Evolutionary conservation across 1,284 basidiomycete species (phyloP).

Genomic region (Bondarzewia mesenterica): DNA sequence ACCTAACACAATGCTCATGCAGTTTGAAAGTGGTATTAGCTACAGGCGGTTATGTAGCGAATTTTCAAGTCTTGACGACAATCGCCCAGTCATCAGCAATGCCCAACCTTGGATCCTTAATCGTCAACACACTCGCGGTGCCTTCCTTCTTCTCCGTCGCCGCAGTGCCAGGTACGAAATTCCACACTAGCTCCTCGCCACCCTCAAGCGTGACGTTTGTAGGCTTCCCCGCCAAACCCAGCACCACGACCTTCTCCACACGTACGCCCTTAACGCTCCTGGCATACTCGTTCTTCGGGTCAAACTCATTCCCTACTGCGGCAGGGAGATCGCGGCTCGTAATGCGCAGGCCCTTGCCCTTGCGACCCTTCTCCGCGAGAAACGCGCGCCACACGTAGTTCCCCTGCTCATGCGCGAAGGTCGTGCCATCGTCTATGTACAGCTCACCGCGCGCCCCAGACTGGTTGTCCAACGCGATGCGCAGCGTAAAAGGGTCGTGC

Average conservation of each 20-base stretch:
- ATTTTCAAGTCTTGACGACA: conserved; percentile 20
- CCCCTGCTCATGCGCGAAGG: conserved; percentile 72
- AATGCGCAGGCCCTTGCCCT: conserved; percentile 37
- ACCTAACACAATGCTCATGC: not conserved
- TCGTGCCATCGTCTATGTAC: conserved; percentile 93
- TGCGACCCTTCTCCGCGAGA: conserved; percentile 39
- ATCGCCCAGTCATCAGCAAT: conserved; percentile 71
- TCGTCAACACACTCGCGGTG: conserved; percentile 51
- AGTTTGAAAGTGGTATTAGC: not conserved
- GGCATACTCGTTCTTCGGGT: conserved; percentile 61
- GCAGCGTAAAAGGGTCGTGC: conserved; percentile 89
- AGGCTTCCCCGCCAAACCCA: conserved; percentile 66
- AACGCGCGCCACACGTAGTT: conserved; percentile 81
- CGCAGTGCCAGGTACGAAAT: conserved; percentile 42
- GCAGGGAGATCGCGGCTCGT: conserved; percentile 48
- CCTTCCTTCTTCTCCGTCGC: conserved; percentile 49
- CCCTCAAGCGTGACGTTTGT: conserved; percentile 48
- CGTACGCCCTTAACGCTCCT: conserved; percentile 58
- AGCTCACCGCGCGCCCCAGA: conserved; percentile 74
- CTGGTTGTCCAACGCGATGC: conserved; percentile 68
- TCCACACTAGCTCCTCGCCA: conserved; percentile 48
- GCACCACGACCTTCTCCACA: conserved; percentile 74
- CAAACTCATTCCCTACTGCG: conserved; percentile 38
- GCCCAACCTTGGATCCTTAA: conserved; percentile 74
- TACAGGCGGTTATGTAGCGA: not conserved